Evolutionary conservation across 495 filamentous ascomycete species (phyloP), one percentile per base, ranked within the genome.

Genomic region (Beverwykella pulmonaria): DNA sequence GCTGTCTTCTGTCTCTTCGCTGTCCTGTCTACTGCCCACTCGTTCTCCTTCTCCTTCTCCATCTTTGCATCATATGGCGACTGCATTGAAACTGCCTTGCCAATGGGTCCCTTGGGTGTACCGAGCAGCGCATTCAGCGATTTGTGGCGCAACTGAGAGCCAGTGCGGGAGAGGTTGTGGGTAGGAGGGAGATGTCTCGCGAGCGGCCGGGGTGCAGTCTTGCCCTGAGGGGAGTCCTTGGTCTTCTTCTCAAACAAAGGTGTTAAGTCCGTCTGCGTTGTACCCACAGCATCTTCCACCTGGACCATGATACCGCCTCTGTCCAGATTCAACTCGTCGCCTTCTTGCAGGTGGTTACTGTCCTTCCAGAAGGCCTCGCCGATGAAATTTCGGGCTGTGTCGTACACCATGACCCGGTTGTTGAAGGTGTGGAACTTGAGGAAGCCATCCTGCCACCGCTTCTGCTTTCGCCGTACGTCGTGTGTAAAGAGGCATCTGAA

Each of bases 361-460:
- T 88, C 82, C 41, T 84, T 85, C 90, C 90, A 94, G 72, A 96
- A 91, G 26, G 84, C 85, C 71, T 97, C 93, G 9, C 92, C 93
- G 27, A 96, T 81, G 66, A 87, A 90, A 75, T 94, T 91, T 0
- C 90, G 84, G 19, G 81, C 78, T 17, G 87, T 86, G 73, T 97
- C 92, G 70, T 93, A 93, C 22, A 94, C 90, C 92, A 97, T 96
- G 41, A 92, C 79, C 3, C 92, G 87, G 68, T 88, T 91, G 78
- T 97, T 97, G 82, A 95, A 95, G 1, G 90, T 90, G 74, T 97
- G 92, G 72, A 87, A 96, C 56, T 88, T 86, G 30, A 96, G 82
- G 49, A 87, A 86, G 46, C 93, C 93, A 88, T 97, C 93, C 69
- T 93, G 90, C 92, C 92, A 97, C 50, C 90, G 80, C 77, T 97